Evolutionary conservation across 768 basidiomycete genomes (phyloP).

Genomic region (Kwoniella pini): DNA sequence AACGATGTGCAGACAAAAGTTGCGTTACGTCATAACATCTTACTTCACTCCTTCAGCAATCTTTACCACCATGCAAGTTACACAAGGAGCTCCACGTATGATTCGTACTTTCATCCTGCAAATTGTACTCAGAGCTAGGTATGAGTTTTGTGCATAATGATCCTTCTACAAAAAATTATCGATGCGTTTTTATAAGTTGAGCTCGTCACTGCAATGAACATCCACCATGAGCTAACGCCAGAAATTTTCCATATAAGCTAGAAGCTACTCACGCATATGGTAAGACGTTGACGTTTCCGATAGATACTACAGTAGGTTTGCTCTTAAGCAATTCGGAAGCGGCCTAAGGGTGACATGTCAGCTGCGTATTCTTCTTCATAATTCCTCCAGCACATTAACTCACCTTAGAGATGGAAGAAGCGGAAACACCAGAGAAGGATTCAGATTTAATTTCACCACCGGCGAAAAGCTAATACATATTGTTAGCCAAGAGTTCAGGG

Average conservation of each 20-base stretch:
- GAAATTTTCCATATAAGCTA: not conserved
- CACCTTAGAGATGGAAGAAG: conserved; percentile 71
- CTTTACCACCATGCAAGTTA: no score
- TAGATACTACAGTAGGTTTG: conserved; percentile 83
- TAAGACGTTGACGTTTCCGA: conserved; percentile 74
- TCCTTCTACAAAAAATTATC: conserved; percentile 11
- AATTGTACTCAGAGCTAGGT: not conserved
- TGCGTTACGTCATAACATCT: no score
- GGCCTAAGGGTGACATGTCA: conserved; percentile 48
- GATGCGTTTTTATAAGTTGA: conserved; percentile 35
- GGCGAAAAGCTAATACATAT: conserved; percentile 63
- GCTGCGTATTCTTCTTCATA: no score
- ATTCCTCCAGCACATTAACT: no score
- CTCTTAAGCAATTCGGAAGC: conserved; percentile 66
- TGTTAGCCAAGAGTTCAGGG: not conserved
- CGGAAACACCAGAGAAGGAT: conserved; percentile 58
- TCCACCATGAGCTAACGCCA: not conserved
- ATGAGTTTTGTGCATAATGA: conserved; percentile 12
- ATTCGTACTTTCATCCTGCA: no score
- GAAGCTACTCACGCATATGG: conserved; percentile 64
- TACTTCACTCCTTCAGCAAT: no score
- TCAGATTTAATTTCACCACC: conserved; percentile 58
- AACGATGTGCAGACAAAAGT: no score
- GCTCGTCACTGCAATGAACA: conserved; percentile 41
- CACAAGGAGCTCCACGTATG: no score